Conservation (phyloP, 2,329 filamentous ascomycete genomes). For the Ilyonectria mors-panacis region DNA sequence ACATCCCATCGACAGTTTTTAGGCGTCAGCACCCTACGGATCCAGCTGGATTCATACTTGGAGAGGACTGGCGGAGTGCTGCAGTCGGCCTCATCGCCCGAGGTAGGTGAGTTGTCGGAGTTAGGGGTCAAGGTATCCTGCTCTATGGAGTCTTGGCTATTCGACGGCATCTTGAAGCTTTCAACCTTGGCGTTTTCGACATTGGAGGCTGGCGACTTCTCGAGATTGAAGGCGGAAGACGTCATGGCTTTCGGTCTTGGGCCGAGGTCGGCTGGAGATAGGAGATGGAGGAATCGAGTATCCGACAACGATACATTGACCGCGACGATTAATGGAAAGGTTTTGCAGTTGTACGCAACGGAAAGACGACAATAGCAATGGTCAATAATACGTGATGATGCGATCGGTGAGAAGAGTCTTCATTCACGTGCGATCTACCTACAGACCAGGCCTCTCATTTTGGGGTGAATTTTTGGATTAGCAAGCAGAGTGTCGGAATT, state of each 20-base stretch:
- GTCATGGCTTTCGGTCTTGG: slow-evolving; percentile 7
- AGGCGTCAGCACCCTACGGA: slow-evolving; percentile 63
- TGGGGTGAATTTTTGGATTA: slow-evolving; percentile 22
- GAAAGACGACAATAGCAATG: background rate
- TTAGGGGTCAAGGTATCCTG: slow-evolving; percentile 1
- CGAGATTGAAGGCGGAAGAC: background rate
- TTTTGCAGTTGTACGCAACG: background rate
- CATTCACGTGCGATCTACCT: background rate
- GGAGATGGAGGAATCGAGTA: background rate
- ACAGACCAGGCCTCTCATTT: background rate
- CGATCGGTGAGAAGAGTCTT: background rate
- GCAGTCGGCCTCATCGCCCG: slow-evolving; percentile 33
- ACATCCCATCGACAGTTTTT: slow-evolving; percentile 78
- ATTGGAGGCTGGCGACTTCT: slow-evolving; percentile 4
- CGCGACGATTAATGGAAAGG: background rate
- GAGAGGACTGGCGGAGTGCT: slow-evolving; percentile 16
- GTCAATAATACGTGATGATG: background rate
- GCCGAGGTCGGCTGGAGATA: slow-evolving; percentile 1
- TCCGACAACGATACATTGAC: background rate
- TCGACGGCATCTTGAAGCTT: slow-evolving; percentile 4
- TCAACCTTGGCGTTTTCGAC: background rate
- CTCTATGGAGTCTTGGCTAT: slow-evolving; percentile 12
- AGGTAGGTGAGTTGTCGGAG: slow-evolving; percentile 20
- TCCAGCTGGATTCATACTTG: slow-evolving; percentile 43
- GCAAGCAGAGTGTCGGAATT: slow-evolving; percentile 32